phyloP scores from a whole-genome alignment of 495 filamentous ascomycete species.

The Neurospora sp. region DNA sequence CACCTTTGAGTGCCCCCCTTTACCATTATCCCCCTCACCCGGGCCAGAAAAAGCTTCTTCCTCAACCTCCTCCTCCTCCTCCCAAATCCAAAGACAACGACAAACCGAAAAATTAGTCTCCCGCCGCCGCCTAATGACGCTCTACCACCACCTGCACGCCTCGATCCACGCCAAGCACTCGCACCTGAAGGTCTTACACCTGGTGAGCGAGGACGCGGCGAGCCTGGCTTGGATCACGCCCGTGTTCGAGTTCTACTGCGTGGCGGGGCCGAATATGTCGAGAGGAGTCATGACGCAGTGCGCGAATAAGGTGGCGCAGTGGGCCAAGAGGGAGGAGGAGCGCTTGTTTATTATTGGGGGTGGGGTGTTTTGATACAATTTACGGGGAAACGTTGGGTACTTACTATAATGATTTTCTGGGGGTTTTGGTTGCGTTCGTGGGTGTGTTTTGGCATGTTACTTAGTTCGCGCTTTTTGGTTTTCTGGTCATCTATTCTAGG shows the following conservation, averaged over 20 bases:
- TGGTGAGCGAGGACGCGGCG: constrained; percentile 58
- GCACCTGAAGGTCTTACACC: constrained; percentile 77
- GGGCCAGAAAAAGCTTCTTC: neutral
- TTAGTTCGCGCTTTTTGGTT: neutral
- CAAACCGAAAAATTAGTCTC: constrained; percentile 34
- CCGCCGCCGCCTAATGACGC: constrained; percentile 64
- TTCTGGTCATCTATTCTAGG: neutral
- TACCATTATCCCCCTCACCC: neutral
- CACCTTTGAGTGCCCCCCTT: constrained; percentile 36
- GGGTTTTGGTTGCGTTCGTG: neutral
- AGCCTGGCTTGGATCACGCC: constrained; percentile 86
- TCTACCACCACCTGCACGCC: constrained; percentile 78
- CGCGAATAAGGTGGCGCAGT: constrained; percentile 77
- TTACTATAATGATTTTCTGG: neutral
- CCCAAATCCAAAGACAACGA: constrained; percentile 16
- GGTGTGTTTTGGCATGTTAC: neutral
- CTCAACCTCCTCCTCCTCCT: no score
- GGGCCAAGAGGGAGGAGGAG: constrained; percentile 85
- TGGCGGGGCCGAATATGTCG: constrained; percentile 69
- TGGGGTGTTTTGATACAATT: constrained; percentile 46
- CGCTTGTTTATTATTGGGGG: constrained; percentile 91
- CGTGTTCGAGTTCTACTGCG: constrained; percentile 85
- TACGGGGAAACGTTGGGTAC: neutral
- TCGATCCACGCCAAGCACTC: constrained; percentile 71
- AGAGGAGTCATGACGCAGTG: constrained; percentile 73